Evolutionary conservation across 495 filamentous ascomycete genomes (phyloP).

Genomic region (Podospora pseudocomata): DNA sequence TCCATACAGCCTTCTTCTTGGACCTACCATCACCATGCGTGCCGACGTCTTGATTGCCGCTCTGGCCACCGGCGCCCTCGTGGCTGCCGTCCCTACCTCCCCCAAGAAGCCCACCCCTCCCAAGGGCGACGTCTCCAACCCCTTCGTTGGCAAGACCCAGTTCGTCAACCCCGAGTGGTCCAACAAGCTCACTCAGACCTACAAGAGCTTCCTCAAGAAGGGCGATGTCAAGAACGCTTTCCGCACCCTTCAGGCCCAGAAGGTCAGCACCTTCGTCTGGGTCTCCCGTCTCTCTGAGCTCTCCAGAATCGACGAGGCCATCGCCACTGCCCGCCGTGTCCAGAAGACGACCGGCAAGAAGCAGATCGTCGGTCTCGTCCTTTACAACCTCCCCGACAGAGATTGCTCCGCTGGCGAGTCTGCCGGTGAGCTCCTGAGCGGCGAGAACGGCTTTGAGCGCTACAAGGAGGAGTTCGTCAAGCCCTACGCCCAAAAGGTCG

Average conservation of each 20-base stretch:
- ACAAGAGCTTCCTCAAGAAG: constrained; percentile 43
- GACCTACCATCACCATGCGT: constrained; percentile 17
- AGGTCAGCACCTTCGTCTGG: constrained; percentile 58
- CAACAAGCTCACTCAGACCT: constrained; percentile 46
- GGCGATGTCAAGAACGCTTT: constrained; percentile 36
- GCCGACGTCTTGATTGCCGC: constrained; percentile 17
- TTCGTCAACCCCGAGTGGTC: constrained; percentile 55
- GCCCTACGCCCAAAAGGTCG: constrained; percentile 34
- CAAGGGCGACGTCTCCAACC: constrained; percentile 34
- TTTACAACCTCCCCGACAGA: constrained; percentile 64
- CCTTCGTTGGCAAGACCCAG: constrained; percentile 49
- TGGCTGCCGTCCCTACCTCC: constrained; percentile 16
- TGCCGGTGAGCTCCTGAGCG: constrained; percentile 56
- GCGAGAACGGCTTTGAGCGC: constrained; percentile 46
- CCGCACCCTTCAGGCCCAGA: constrained; percentile 38
- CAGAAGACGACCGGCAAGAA: constrained; percentile 41
- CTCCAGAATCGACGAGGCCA: constrained; percentile 46
- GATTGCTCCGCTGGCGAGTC: constrained; percentile 61
- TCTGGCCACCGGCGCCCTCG: constrained; percentile 19
- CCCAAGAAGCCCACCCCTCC: background rate
- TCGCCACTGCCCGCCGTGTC: constrained; percentile 43
- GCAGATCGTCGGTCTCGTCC: constrained; percentile 50
- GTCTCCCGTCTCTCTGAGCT: constrained; percentile 33
- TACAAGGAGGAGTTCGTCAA: constrained; percentile 61
- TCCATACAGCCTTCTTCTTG: background rate